A percentile compares a stretch with the other conserved stretches of the same genome.
phyloP scores from a whole-genome alignment of 83 land plant species.

The Picea engelmannii region DNA sequence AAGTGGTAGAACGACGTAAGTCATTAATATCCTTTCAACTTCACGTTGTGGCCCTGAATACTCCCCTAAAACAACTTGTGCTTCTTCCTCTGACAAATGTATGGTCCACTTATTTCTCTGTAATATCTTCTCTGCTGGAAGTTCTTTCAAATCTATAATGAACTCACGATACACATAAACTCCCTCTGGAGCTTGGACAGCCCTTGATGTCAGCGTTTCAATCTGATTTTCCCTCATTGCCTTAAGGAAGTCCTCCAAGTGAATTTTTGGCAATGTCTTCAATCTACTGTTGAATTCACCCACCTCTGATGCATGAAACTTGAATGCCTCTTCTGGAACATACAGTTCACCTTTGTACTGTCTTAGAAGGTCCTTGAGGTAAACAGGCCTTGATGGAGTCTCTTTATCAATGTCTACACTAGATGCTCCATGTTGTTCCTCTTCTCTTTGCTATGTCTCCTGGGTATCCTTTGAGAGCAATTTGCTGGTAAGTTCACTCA shows the following conservation, averaged over 20 bases:
- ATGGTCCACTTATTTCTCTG: slow-evolving; percentile 40
- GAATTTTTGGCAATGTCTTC: slow-evolving; percentile 69
- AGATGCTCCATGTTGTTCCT: slow-evolving; percentile 14
- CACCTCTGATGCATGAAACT: slow-evolving; percentile 55
- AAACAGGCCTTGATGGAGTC: slow-evolving; percentile 36
- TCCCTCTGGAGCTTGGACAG: slow-evolving; percentile 4
- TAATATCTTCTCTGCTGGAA: slow-evolving; percentile 64
- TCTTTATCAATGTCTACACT: not conserved
- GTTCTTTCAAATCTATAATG: slow-evolving; percentile 75
- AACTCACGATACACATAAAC: slow-evolving; percentile 55
- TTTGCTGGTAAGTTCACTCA: slow-evolving; percentile 12
- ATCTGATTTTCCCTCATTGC: slow-evolving; percentile 52
- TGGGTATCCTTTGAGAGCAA: not conserved
- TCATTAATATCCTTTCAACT: slow-evolving; percentile 16
- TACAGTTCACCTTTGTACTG: slow-evolving; percentile 84
- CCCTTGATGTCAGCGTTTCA: slow-evolving; percentile 63
- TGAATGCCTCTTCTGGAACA: slow-evolving; percentile 87
- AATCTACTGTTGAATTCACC: slow-evolving; percentile 64
- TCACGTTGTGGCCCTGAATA: no score
- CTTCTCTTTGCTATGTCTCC: not conserved
- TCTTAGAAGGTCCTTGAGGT: slow-evolving; percentile 77
- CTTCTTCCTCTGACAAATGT: no score
- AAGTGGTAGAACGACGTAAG: slow-evolving; percentile 59
- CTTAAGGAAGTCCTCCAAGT: slow-evolving; percentile 61
- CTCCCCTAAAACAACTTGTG: no score